Conservation (phyloP, 2,329 filamentous ascomycete species). For the Amphichorda felina region DNA sequence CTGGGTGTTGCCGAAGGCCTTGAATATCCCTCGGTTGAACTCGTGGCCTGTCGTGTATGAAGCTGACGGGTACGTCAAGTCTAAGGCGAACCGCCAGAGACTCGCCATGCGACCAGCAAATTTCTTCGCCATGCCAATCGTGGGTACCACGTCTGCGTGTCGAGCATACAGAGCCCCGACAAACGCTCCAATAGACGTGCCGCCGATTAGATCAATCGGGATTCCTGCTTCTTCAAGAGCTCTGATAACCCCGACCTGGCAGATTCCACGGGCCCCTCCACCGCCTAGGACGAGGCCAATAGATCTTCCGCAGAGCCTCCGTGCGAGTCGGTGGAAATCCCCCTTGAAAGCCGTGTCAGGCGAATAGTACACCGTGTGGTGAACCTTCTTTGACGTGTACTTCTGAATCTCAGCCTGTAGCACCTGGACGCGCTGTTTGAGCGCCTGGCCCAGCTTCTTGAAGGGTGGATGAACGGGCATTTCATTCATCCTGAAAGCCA, state of each 20-base stretch:
- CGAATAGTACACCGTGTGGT: slow-evolving; percentile 79
- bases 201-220: slow-evolving; percentile 88
- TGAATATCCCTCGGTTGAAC: slow-evolving; percentile 98
- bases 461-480: slow-evolving; percentile 66
- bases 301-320: slow-evolving; percentile 84
- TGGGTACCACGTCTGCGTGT: slow-evolving; percentile 91
- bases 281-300: slow-evolving; percentile 90
- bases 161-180: slow-evolving; percentile 91
- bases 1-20: slow-evolving; percentile 90
- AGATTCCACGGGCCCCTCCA: slow-evolving; percentile 82
- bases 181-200: slow-evolving; percentile 92
- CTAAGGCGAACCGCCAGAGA: slow-evolving; percentile 95
- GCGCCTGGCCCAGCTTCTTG: slow-evolving; percentile 68
- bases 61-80: slow-evolving; percentile 89
- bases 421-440: slow-evolving; percentile 90
- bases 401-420: slow-evolving; percentile 96
- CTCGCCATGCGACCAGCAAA: slow-evolving; percentile 98
- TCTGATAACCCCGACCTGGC: slow-evolving; percentile 87
- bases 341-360: slow-evolving; percentile 90
- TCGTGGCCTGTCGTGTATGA: slow-evolving; percentile 98
- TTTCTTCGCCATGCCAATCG: slow-evolving; percentile 94
- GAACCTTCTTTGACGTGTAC: slow-evolving; percentile 79
- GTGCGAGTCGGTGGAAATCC: slow-evolving; percentile 87
- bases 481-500: slow-evolving; percentile 69
- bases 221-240: slow-evolving; percentile 94